Conservation (phyloP, 2,329 filamentous ascomycete species). For the Thielaviopsis euricoi region DNA sequence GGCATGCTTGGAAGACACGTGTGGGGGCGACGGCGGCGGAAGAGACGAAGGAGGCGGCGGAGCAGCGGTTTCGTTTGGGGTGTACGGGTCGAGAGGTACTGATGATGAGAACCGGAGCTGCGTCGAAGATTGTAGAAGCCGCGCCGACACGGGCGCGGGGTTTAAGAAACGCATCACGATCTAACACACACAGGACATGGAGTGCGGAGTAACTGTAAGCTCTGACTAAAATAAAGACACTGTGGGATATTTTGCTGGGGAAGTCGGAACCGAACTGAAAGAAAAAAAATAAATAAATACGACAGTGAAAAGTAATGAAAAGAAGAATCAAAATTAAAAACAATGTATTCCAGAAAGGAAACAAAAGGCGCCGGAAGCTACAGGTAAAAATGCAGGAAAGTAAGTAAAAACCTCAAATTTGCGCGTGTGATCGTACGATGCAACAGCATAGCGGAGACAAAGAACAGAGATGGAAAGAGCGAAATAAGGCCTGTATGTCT, state of each 20-base stretch:
- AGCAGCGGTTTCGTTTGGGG: neutral
- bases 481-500: no score
- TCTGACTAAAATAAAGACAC: neutral
- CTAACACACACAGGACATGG: neutral
- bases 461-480: neutral
- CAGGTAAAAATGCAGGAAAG: neutral
- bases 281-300: no score
- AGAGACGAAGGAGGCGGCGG: neutral
- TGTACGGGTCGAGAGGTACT: neutral
- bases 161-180: neutral
- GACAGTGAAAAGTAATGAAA: neutral
- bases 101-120: neutral
- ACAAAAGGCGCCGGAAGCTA: neutral
- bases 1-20: neutral
- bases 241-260: no score
- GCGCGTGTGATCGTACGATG: neutral
- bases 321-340: neutral
- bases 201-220: neutral
- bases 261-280: no score
- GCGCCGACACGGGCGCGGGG: neutral
- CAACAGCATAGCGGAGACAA: neutral
- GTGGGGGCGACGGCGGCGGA: neutral
- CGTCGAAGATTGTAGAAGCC: neutral
- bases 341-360: neutral
- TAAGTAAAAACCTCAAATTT: neutral